Conservation (phyloP, 108 stramenopile genomes). For the Stephanodiscus minutulus region DNA sequence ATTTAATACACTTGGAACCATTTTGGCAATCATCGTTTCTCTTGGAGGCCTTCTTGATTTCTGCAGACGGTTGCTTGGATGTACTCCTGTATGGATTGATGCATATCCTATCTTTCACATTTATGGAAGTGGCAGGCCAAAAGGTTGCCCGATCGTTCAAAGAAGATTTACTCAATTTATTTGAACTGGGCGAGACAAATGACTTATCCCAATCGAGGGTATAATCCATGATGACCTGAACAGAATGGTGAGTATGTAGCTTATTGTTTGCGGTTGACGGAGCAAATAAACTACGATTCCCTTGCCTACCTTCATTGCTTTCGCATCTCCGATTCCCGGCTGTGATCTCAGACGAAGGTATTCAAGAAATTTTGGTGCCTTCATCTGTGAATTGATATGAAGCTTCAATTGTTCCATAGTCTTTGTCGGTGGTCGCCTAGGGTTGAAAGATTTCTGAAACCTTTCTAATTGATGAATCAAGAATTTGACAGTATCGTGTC, state of each 20-base stretch:
- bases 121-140: slow-evolving; percentile 8
- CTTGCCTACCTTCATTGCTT: slow-evolving; percentile 38
- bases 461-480: slow-evolving; percentile 35
- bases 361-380: slow-evolving; percentile 39
- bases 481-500: slow-evolving; percentile 22
- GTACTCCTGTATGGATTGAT: background rate
- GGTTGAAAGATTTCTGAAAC: slow-evolving; percentile 34
- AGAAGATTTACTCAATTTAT: slow-evolving; percentile 17
- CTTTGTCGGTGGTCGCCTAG: slow-evolving; percentile 20
- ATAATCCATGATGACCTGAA: slow-evolving; percentile 44
- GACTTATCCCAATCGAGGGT: slow-evolving; percentile 40
- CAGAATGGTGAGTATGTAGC: background rate
- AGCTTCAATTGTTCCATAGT: slow-evolving; percentile 39
- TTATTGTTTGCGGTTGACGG: background rate
- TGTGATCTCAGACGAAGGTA: slow-evolving; percentile 33
- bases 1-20: background rate
- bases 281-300: background rate
- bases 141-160: slow-evolving; percentile 31
- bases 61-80: background rate
- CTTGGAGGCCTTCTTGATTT: background rate
- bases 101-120: background rate
- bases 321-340: slow-evolving; percentile 34
- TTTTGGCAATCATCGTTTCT: background rate
- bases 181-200: slow-evolving; percentile 30
- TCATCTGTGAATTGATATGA: slow-evolving; percentile 44